Evolutionary conservation across 2,329 filamentous ascomycete species (phyloP).

Genomic region (Pseudocercospora musae): DNA sequence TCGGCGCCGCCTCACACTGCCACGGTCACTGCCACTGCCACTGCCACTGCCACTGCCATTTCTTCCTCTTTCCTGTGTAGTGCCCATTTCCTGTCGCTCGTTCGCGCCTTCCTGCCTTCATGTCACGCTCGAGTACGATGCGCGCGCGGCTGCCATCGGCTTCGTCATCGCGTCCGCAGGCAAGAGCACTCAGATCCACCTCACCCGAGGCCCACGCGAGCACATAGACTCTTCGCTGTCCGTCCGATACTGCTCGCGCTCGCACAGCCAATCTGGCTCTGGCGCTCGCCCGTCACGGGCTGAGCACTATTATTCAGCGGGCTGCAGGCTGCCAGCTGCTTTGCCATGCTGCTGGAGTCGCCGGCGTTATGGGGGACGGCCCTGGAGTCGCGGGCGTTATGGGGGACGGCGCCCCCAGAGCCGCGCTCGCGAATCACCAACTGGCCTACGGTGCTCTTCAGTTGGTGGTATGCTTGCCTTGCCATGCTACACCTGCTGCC

Average conservation of each 20-base stretch:
- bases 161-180: slow-evolving; percentile 3
- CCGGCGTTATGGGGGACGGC: too few species aligned
- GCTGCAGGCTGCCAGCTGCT: not conserved
- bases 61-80: too few species aligned
- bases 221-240: not conserved
- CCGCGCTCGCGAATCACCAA: slow-evolving; percentile 54
- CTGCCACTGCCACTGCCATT: too few species aligned
- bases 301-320: too few species aligned
- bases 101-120: slow-evolving; percentile 1
- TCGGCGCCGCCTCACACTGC: slow-evolving; percentile 10
- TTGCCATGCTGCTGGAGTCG: slow-evolving; percentile 14
- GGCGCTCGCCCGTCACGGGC: slow-evolving; percentile 19
- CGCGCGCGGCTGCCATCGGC: slow-evolving; percentile 8
- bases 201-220: not conserved
- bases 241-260: not conserved
- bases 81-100: not conserved
- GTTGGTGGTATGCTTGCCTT: slow-evolving; percentile 66
- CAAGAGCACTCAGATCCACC: not conserved
- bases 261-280: slow-evolving; percentile 2
- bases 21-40: too few species aligned
- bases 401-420: slow-evolving; percentile 50
- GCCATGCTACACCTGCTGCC: not conserved
- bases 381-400: slow-evolving; percentile 36
- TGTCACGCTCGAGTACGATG: slow-evolving; percentile 7
- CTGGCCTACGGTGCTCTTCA: slow-evolving; percentile 90